Evolutionary conservation across 2,329 filamentous ascomycete genomes (phyloP).

Genomic region (Phyllosticta capitalensis): DNA sequence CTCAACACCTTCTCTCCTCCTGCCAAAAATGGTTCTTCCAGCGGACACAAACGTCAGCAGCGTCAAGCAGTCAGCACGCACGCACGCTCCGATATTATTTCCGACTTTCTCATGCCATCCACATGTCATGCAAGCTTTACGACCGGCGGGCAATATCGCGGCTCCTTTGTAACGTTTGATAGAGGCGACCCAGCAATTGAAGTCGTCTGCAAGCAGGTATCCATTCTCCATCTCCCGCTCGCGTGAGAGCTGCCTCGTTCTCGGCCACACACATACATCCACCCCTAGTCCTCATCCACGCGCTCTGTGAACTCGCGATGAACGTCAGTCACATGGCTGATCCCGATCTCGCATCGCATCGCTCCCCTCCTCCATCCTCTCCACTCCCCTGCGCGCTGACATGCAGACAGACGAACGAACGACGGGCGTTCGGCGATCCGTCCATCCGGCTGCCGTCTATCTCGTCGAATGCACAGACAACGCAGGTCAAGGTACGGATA

Average conservation of each 20-base stretch:
- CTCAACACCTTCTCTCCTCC: not conserved
- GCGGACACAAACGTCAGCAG: not conserved
- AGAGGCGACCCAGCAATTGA: not conserved
- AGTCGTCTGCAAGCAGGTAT: not conserved
- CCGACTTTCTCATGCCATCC: not conserved
- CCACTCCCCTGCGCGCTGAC: not conserved
- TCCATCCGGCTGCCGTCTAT: not conserved
- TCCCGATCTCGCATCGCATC: not conserved
- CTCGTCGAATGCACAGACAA: not conserved
- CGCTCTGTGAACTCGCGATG: no score
- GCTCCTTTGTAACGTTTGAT: not conserved
- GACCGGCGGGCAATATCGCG: not conserved
- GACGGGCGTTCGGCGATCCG: not conserved
- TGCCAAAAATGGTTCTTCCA: not conserved
- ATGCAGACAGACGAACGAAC: not conserved
- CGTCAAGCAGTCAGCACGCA: not conserved
- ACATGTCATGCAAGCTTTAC: not conserved
- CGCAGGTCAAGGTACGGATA: not conserved
- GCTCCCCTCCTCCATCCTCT: not conserved
- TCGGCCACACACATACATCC: not conserved
- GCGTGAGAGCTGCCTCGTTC: not conserved
- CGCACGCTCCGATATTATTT: not conserved
- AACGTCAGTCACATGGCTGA: not conserved
- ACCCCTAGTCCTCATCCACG: no score
- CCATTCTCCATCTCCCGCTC: not conserved